Base-by-base conservation (phyloP, 805 yeast species). In the Metschnikowia baotianmanensis region DNA sequence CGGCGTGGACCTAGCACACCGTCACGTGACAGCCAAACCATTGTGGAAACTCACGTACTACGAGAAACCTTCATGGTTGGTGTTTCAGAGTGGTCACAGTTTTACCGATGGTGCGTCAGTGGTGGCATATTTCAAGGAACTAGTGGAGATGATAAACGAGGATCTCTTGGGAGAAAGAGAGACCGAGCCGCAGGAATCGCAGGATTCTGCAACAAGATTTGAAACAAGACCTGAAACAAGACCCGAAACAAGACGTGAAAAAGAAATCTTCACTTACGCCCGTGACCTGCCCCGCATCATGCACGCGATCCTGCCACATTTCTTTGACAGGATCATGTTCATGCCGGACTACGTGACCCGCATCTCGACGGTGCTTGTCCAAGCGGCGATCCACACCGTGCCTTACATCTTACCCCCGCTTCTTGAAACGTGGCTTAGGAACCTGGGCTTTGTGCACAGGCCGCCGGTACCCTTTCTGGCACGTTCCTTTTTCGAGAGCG, bases 91-190 rank as follows among this genome's bases (percentile, higher is more conserved):
- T 10, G 36, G 43, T 6, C 47, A 43, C 17, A 22, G 36, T 10
- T 32, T 32, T 34, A 43, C 47, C 7, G 47, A 43, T 22, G 47
- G 43, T 2, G 47, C 41, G n/a, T 39, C 47, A 11, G 33, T 39
- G 13, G 31, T 39, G 27, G 43, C 47, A 5, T 43, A 39, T 20
- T 22, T 43, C 12, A 39, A 43, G n/a, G 47, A 43, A 8, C 21
- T 39, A 15, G 43, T 43, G 17, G 47, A 39, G 18, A 21, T 18
- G 3, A 30, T 39, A 22, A 39, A 25, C n/a, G n/a, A n/a, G n/a
- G n/a, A n/a, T n/a, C n/a, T n/a, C n/a, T n/a, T n/a, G n/a, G n/a
- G n/a, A n/a, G n/a, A n/a, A n/a, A n/a, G n/a, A n/a, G n/a, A n/a
- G n/a, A n/a, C n/a, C n/a, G n/a, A n/a, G n/a, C n/a, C n/a, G n/a